Conservation (phyloP, 768 basidiomycete genomes). For the Podaxis sp. region DNA sequence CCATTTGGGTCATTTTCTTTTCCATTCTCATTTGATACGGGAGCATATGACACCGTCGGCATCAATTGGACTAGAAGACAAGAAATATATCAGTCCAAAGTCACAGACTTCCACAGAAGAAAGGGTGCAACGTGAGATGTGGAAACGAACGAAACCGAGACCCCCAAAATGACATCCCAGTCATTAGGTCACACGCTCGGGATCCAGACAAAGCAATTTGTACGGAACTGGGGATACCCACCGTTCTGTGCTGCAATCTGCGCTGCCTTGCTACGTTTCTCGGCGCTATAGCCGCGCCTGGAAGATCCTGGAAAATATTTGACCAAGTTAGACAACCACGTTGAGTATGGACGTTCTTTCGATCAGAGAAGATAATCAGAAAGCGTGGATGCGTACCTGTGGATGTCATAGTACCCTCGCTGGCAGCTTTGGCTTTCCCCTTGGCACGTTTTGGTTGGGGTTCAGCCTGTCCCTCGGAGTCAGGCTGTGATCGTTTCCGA, state of each 20-base stretch:
- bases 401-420: slow-evolving; percentile 19
- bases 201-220: slow-evolving; percentile 5
- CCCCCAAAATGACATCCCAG: not conserved
- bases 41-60: slow-evolving; percentile 42
- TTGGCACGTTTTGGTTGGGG: slow-evolving; percentile 32
- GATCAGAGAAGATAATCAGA: slow-evolving; percentile 14
- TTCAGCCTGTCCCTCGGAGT: slow-evolving; percentile 36
- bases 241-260: slow-evolving; percentile 65
- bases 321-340: slow-evolving; percentile 8
- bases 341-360: not conserved
- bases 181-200: not conserved
- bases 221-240: slow-evolving; percentile 26
- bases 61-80: slow-evolving; percentile 38
- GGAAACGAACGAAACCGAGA: not conserved
- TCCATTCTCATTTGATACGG: slow-evolving; percentile 29
- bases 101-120: slow-evolving; percentile 8
- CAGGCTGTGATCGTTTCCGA: slow-evolving; percentile 33
- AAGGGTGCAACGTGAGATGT: slow-evolving; percentile 4
- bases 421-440: slow-evolving; percentile 46
- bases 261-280: slow-evolving; percentile 71
- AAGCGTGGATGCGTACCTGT: slow-evolving; percentile 22
- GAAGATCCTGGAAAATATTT: slow-evolving; percentile 34
- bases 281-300: slow-evolving; percentile 67
- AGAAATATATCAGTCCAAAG: slow-evolving; percentile 5
- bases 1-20: slow-evolving; percentile 11